Evolutionary conservation across 257 asterid species (phyloP), one percentile per base, ranked within the genome.

Genomic region (Capsicum chinense): DNA sequence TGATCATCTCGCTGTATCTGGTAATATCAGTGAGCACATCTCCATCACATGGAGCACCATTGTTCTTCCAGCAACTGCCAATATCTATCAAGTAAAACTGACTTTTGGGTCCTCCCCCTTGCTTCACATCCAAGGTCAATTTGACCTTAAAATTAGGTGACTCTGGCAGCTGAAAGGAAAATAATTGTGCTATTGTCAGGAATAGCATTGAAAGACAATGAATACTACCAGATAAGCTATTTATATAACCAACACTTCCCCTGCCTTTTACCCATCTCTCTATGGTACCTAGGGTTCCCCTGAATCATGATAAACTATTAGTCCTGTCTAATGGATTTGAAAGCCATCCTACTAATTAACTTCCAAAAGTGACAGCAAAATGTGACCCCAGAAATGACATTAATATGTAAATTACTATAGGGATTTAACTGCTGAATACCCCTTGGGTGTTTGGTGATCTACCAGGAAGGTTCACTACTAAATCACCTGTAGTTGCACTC

Each of bases 1-100:
- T 87, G 35, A 92, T 91, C 97, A 92, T 92, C 86, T 92, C 94
- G 0, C 92, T 89, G 87, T 92, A 92, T 63, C 97, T 73, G 57
- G 97, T 92, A 9, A 91, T 87, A 37, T 92, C 94, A 2, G 94
- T 89, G 21, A 82, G 82, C 47, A 89, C 90, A 67, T 92, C 91
- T n/a, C 97, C 94, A 10, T 92, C 88, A n/a, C 97, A 92, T 1
- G 93, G 92, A 39, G 76, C 69, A 1, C 97, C 95, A 56, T 89
- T 86, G 88, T 90, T 91, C 84, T 91, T 93, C 97, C 97, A 93
- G 87, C 97, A 93, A 87, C 97, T 91, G n/a, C 94, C 97, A 0
- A 92, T 91, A 88, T 90, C 94, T 26, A 92, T 89, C 88, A 92
- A 83, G 90, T 92, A 92, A 87, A 92, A 91, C 85, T 91, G 94